phyloP scores from a whole-genome alignment of 139 green algal species.

The Limnomonas spitsbergensis region DNA sequence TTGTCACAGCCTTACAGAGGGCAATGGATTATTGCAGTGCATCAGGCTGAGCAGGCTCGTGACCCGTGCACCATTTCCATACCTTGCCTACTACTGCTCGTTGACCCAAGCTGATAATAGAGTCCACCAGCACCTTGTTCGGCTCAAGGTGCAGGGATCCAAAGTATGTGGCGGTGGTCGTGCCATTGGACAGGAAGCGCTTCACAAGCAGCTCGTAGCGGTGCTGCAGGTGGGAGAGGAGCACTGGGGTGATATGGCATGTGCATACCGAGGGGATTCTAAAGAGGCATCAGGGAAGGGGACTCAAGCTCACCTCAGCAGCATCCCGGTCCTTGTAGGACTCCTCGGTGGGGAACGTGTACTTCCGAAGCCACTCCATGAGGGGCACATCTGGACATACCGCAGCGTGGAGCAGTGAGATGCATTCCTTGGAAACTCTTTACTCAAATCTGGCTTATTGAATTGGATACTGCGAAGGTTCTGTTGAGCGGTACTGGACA shows the following conservation, averaged over 20 bases:
- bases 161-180: slow-evolving; percentile 39
- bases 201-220: slow-evolving; percentile 35
- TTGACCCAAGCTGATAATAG: slow-evolving; percentile 44
- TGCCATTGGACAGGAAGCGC: slow-evolving; percentile 39
- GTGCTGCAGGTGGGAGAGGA: slow-evolving; percentile 14
- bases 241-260: too few relatives aligned
- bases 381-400: slow-evolving; percentile 42
- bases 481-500: too few relatives aligned
- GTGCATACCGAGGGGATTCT: too few relatives aligned
- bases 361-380: slow-evolving; percentile 51
- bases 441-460: too few relatives aligned
- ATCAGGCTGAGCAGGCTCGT: too few relatives aligned
- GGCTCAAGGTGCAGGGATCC: slow-evolving; percentile 43
- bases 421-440: not conserved
- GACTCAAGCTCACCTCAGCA: slow-evolving; percentile 24
- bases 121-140: slow-evolving; percentile 48
- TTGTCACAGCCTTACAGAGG: too few relatives aligned
- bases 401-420: slow-evolving; percentile 22
- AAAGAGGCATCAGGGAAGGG: not conserved
- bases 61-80: too few relatives aligned
- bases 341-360: slow-evolving; percentile 44
- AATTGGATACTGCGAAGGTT: too few relatives aligned
- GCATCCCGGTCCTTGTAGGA: slow-evolving; percentile 34
- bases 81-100: slow-evolving; percentile 65
- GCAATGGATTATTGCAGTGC: too few relatives aligned